Base-by-base conservation (phyloP, 2,329 filamentous ascomycete genomes). In the Colletotrichum sp. region DNA sequence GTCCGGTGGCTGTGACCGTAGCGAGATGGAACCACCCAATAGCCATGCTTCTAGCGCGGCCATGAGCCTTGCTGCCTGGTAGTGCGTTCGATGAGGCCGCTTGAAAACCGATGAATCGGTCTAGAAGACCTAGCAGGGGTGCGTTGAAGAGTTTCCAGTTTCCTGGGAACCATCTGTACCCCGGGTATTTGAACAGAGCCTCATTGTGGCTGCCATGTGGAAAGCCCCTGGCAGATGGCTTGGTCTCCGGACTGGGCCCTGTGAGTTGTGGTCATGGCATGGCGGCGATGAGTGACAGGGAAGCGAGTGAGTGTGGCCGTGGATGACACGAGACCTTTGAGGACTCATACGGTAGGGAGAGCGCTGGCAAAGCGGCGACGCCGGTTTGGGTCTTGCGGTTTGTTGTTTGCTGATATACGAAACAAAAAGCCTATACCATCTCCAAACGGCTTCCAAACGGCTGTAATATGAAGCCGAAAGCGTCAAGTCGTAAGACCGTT, bases 51-150 rank as follows among this genome's bases (percentile, higher is more conserved):
- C 10, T 7, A 59, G 39, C 59, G 30, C 24, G 8, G 30, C 6
- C 16, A 71, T 36, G 61, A 61, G 72, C 68, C 30, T 67, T 52
- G 72, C 61, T 72, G 61, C 72, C 61, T 72, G 71, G 52, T 13
- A 39, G 34, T 57, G 43, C 5, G 24, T 36, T 63, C 39, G 30
- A 59, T 21, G 43, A 21, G 43, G 6, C 28, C 60, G 72, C 9
- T 52, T 21, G 28, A 67, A 72, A 75, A 18, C 7, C 15, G 68
- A 67, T 63, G 10, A 63, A 57, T 28, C 48, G 26, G 36, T 32
- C 55, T 28, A 24, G n/a, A 24, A 15, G 39, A 12, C 55, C 30
- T 28, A 75, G 63, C 55, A 67, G 68, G 68, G 72, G 55, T 66
- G 43, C 15, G 60, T 57, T 68, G 69, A 75, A 73, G 57, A 59